A percentile compares a stretch with the other conserved stretches of the same genome.
Conservation (phyloP, 108 stramenopile species). For the Fistulifera solaris region DNA sequence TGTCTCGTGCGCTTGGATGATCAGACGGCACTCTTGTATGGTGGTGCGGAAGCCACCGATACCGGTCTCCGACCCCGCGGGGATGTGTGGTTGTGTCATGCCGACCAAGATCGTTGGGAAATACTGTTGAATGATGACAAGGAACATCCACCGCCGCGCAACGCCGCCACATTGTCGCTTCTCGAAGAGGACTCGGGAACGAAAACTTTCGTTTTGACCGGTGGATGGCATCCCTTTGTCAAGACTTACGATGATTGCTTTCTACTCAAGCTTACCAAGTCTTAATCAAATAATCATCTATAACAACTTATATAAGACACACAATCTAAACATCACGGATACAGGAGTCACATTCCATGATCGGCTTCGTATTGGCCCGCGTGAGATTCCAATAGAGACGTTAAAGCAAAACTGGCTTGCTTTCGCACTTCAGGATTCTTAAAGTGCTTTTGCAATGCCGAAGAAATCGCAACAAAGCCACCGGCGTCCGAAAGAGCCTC, state of each 20-base stretch:
- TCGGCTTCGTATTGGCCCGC: not conserved
- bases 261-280: conserved; percentile 16
- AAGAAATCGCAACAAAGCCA: conserved; percentile 30
- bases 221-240: conserved; percentile 66
- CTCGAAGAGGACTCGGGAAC: conserved; percentile 3
- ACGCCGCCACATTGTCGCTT: conserved; percentile 52
- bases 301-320: too few species aligned
- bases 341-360: too few species aligned
- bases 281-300: not conserved
- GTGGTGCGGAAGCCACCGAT: conserved; percentile 32
- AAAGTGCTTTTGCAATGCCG: conserved; percentile 23
- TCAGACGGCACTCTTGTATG: conserved; percentile 38
- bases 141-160: conserved; percentile 41
- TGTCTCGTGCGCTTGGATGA: conserved; percentile 38
- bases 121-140: conserved; percentile 14
- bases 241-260: conserved; percentile 48
- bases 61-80: conserved; percentile 33
- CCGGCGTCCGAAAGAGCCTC: conserved; percentile 22
- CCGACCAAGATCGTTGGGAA: conserved; percentile 27
- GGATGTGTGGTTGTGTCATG: conserved; percentile 45
- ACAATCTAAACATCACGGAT: too few species aligned
- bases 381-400: not conserved
- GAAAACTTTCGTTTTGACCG: conserved; percentile 39
- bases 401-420: conserved; percentile 8
- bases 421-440: conserved; percentile 3